Percentiles rank a stretch among this genome's conserved stretches.
phyloP scores from a whole-genome alignment of 2,329 filamentous ascomycete genomes.

The Cladosporium austrohemisphaericum region DNA sequence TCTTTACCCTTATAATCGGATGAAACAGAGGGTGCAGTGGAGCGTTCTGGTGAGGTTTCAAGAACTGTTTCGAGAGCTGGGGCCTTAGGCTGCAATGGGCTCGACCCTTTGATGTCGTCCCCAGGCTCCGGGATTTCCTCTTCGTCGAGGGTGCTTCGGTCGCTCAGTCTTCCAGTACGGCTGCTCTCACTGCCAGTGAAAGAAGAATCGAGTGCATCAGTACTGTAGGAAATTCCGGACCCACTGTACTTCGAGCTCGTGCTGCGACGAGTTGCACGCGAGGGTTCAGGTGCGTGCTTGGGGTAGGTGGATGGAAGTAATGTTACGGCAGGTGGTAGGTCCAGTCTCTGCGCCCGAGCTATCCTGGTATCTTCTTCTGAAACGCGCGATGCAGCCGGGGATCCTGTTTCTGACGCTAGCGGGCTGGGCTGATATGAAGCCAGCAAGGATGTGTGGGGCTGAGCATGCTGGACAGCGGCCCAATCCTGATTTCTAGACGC shows the following conservation, averaged over 20 bases:
- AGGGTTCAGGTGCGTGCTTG: slow-evolving; percentile 21
- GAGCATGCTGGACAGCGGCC: slow-evolving; percentile 4
- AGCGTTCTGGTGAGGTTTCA: slow-evolving; percentile 26
- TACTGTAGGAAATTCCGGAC: slow-evolving; percentile 26
- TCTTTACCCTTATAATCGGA: background rate
- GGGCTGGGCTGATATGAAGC: slow-evolving; percentile 21
- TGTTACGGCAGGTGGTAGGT: slow-evolving; percentile 22
- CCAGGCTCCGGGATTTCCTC: slow-evolving; percentile 6
- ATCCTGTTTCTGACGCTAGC: slow-evolving; percentile 28
- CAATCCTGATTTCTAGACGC: slow-evolving; percentile 18
- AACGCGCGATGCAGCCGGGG: slow-evolving; percentile 27
- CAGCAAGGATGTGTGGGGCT: slow-evolving; percentile 14
- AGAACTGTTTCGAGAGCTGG: slow-evolving; percentile 26
- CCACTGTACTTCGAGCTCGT: slow-evolving; percentile 28
- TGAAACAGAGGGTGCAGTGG: slow-evolving; percentile 18
- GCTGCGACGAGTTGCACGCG: slow-evolving; percentile 26
- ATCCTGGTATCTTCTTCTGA: slow-evolving; percentile 25
- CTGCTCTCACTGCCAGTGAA: slow-evolving; percentile 21
- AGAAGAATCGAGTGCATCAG: slow-evolving; percentile 20
- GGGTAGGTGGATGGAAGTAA: slow-evolving; percentile 22
- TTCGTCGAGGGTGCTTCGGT: slow-evolving; percentile 26
- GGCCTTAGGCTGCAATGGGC: background rate
- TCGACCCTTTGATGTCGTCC: slow-evolving; percentile 5
- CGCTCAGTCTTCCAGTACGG: slow-evolving; percentile 24
- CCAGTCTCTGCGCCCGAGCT: slow-evolving; percentile 25